Conservation (phyloP, 768 basidiomycete genomes). For the Tephrocybe sp. region DNA sequence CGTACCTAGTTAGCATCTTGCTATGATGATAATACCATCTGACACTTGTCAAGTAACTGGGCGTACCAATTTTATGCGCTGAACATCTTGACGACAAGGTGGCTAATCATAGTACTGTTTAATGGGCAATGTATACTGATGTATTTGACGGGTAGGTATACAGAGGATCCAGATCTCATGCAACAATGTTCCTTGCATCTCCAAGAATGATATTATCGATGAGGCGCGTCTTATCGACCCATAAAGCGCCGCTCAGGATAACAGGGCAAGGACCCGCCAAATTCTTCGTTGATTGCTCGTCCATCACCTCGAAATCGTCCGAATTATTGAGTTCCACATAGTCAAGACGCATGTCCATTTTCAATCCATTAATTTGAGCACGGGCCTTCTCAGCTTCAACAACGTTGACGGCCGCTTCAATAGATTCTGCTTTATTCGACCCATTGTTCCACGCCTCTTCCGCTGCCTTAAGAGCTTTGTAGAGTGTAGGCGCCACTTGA, state of each 20-base stretch:
- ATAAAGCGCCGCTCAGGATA: slow-evolving; percentile 83
- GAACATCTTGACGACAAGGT: no score
- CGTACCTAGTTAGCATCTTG: not conserved
- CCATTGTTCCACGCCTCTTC: slow-evolving; percentile 53
- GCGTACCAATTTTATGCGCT: no score
- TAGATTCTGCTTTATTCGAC: slow-evolving; percentile 45
- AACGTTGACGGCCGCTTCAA: slow-evolving; percentile 40
- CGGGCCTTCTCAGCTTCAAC: slow-evolving; percentile 31
- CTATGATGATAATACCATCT: no score
- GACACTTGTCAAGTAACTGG: no score
- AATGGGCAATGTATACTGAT: no score
- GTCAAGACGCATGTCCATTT: slow-evolving; percentile 64
- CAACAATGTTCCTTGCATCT: slow-evolving; percentile 35
- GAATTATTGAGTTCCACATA: slow-evolving; percentile 90
- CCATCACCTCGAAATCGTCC: slow-evolving; percentile 65
- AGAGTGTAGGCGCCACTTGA: slow-evolving; percentile 62
- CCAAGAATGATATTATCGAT: slow-evolving; percentile 92
- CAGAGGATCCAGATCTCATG: slow-evolving; percentile 13
- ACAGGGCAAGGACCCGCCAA: slow-evolving; percentile 36
- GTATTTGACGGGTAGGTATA: no score
- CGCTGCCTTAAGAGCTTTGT: slow-evolving; percentile 63
- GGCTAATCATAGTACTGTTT: no score
- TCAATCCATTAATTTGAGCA: slow-evolving; percentile 30
- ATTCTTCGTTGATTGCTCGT: slow-evolving; percentile 25
- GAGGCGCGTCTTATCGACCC: slow-evolving; percentile 82